Evolutionary conservation across 371 early-diverging fungal genomes (phyloP).

Genomic region (Rhizomucor pusillus): DNA sequence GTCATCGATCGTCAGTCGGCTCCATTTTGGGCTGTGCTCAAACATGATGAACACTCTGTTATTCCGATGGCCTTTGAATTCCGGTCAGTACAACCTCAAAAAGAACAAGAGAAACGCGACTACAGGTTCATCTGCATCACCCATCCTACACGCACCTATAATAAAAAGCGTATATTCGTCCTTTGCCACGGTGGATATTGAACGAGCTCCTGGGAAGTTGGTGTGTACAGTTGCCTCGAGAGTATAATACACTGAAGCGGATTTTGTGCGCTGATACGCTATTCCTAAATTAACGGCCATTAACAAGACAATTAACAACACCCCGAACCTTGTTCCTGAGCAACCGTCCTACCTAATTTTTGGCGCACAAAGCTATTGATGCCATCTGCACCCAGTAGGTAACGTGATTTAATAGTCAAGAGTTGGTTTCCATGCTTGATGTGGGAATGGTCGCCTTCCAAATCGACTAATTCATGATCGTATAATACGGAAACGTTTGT

Average conservation of each 20-base stretch:
- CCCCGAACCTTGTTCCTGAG: not conserved
- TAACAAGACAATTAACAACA: no score
- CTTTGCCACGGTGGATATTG: conserved; percentile 23
- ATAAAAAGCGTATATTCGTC: conserved; percentile 21
- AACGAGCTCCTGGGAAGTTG: conserved; percentile 6
- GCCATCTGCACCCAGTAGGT: conserved; percentile 37
- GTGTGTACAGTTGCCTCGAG: conserved; percentile 15
- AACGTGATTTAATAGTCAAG: conserved; percentile 21
- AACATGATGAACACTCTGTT: conserved; percentile 28
- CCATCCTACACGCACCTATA: conserved; percentile 16
- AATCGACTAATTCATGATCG: conserved; percentile 10
- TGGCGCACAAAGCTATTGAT: conserved; percentile 33
- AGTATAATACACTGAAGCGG: conserved; percentile 26
- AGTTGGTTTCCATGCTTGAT: not conserved
- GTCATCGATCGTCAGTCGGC: conserved; percentile 16
- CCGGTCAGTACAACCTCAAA: not conserved
- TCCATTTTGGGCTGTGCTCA: conserved; percentile 40
- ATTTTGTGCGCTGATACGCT: conserved; percentile 10
- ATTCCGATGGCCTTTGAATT: conserved; percentile 6
- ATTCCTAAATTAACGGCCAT: conserved; percentile 7
- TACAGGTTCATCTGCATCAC: not conserved
- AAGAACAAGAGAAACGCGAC: no score
- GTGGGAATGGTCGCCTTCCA: conserved; percentile 4
- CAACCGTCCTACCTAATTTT: conserved; percentile 31
- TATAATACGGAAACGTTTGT: conserved; percentile 4